These are phyloP conservation scores for Trichophyton mentagrophytes DNA, from an alignment of 2,329 filamentous ascomycete species.

Conservation along the genomic window DNA sequence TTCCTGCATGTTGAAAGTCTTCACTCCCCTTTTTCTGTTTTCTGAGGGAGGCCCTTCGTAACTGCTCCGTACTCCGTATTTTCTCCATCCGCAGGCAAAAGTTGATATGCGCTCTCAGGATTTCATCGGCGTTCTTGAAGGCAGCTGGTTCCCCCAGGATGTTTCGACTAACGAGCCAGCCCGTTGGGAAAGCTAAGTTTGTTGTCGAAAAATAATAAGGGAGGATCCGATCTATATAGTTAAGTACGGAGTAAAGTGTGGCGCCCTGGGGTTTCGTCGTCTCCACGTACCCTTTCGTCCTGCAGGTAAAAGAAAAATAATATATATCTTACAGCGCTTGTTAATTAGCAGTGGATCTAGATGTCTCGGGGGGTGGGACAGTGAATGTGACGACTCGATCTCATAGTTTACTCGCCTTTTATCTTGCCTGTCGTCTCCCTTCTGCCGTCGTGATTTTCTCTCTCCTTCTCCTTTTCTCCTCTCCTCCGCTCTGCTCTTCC, in stretches of 20 bases:
- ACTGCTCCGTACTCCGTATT: background rate
- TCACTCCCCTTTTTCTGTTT: background rate
- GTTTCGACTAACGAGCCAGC: conserved; percentile 3
- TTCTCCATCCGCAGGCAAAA: background rate
- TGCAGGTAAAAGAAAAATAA: conserved; percentile 3
- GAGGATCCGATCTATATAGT: background rate
- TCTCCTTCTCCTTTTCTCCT: background rate
- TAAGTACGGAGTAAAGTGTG: background rate
- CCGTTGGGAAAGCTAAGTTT: background rate
- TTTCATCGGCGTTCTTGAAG: background rate
- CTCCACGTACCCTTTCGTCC: background rate
- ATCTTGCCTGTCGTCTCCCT: background rate
- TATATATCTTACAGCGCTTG: conserved; percentile 2
- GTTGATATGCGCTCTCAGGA: background rate
- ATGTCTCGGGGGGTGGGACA: conserved; percentile 3
- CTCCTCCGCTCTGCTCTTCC: background rate
- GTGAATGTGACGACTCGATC: conserved; percentile 4
- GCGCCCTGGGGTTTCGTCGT: background rate
- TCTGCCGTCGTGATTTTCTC: background rate
- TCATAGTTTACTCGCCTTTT: background rate
- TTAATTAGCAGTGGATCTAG: conserved; percentile 5
- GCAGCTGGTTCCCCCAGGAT: background rate
- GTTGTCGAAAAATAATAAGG: background rate
- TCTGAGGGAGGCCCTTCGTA: background rate
- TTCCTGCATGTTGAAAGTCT: background rate